Percentiles rank a stretch among this genome's conserved stretches.
Evolutionary conservation across 306 rosid species (phyloP).

Genomic region (Inga leiocalycina): DNA sequence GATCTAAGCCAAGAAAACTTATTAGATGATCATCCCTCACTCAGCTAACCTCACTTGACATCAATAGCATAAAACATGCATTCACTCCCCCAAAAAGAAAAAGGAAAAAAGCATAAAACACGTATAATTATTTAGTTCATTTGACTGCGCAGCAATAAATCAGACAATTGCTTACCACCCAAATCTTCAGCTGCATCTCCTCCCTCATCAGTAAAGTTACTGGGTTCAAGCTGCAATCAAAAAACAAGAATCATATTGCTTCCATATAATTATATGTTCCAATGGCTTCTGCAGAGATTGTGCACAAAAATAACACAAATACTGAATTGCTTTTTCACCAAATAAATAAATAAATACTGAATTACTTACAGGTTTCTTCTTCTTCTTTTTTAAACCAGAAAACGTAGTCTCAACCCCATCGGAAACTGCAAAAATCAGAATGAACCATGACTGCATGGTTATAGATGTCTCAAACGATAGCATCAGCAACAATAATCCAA

Average conservation of each 20-base stretch:
- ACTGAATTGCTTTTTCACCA: neutral
- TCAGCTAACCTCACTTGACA: constrained; percentile 1
- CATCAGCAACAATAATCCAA: neutral
- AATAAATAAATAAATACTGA: neutral
- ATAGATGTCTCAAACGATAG: neutral
- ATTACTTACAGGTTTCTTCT: constrained; percentile 74
- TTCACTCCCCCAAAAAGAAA: no score
- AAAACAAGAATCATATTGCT: constrained; percentile 19
- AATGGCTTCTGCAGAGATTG: neutral
- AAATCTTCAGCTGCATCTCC: constrained; percentile 67
- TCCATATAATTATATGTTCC: neutral
- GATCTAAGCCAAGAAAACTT: constrained; percentile 48
- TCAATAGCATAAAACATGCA: neutral
- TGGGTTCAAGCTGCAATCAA: constrained; percentile 69
- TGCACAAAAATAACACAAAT: neutral
- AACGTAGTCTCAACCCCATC: constrained; percentile 77
- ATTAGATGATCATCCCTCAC: constrained; percentile 5
- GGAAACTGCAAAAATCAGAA: constrained; percentile 65
- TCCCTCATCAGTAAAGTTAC: constrained; percentile 64
- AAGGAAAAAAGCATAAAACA: neutral
- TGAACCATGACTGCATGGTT: constrained; percentile 13
- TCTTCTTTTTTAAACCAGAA: constrained; percentile 88
- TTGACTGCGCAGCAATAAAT: neutral
- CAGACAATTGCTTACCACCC: constrained; percentile 51
- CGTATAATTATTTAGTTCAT: neutral